Evolutionary conservation across 1,139 yeast species (phyloP).

Genomic region (Pichia sp.): DNA sequence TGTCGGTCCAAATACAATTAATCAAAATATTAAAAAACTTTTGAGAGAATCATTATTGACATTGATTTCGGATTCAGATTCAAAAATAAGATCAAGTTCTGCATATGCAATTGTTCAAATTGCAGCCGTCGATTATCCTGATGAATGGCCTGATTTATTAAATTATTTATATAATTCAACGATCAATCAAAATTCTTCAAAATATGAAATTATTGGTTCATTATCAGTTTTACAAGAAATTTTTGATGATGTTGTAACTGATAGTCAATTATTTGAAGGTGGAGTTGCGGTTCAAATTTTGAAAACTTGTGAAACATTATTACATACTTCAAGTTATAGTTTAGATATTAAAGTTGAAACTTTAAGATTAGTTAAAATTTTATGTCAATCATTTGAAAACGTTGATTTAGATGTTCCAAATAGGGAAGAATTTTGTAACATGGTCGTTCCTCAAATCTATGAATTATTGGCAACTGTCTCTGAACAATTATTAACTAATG

Average conservation of each 20-base stretch:
- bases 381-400: slow-evolving; percentile 47
- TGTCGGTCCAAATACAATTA: slow-evolving; percentile 48
- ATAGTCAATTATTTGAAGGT: slow-evolving; percentile 77
- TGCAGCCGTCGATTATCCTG: slow-evolving; percentile 88
- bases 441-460: slow-evolving; percentile 21
- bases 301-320: slow-evolving; percentile 39
- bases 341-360: slow-evolving; percentile 43
- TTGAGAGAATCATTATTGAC: slow-evolving; percentile 47
- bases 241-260: slow-evolving; percentile 79
- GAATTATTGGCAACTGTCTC: slow-evolving; percentile 15
- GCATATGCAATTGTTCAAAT: slow-evolving; percentile 78
- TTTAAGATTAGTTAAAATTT: slow-evolving; percentile 45
- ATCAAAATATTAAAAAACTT: slow-evolving; percentile 43
- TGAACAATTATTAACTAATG: slow-evolving; percentile 3
- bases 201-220: slow-evolving; percentile 52
- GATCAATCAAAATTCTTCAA: slow-evolving; percentile 26
- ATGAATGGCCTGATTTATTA: slow-evolving; percentile 84
- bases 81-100: slow-evolving; percentile 63
- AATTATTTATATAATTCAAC: slow-evolving; percentile 39
- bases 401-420: slow-evolving; percentile 35
- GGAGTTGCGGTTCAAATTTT: slow-evolving; percentile 56
- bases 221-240: slow-evolving; percentile 68
- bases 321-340: slow-evolving; percentile 27
- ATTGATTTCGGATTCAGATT: slow-evolving; percentile 45
- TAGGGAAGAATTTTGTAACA: slow-evolving; percentile 20